phyloP scores from a whole-genome alignment of 257 asterid species.

The Solanum sparsipilum region DNA sequence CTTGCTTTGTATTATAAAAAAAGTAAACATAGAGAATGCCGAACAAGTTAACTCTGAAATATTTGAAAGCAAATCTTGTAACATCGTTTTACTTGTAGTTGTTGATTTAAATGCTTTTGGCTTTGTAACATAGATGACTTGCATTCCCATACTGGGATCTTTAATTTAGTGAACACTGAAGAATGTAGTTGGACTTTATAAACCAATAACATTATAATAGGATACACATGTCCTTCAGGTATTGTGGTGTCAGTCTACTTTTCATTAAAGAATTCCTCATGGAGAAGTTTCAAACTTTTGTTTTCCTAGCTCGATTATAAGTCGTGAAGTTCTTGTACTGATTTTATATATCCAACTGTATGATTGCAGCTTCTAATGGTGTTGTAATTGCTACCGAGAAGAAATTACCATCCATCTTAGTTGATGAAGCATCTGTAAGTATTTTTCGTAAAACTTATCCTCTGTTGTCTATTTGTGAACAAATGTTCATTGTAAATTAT shows the following conservation, averaged over 20 bases:
- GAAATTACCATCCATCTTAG: slow-evolving; percentile 92
- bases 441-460: background rate
- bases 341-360: background rate
- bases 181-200: background rate
- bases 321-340: background rate
- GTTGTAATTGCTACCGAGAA: slow-evolving; percentile 98
- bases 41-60: background rate
- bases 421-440: slow-evolving; percentile 95
- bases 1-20: background rate
- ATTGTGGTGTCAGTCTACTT: background rate
- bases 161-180: background rate
- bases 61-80: background rate
- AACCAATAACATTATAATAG: background rate
- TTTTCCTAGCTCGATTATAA: background rate
- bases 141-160: background rate
- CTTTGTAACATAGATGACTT: background rate
- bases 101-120: background rate
- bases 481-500: background rate
- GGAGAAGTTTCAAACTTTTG: background rate
- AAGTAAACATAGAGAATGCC: background rate
- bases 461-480: background rate
- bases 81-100: background rate
- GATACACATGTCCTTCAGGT: background rate
- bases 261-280: background rate
- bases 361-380: slow-evolving; percentile 91